Base-by-base conservation (phyloP, 345 rosid genomes). In the Sonneratia alba region DNA sequence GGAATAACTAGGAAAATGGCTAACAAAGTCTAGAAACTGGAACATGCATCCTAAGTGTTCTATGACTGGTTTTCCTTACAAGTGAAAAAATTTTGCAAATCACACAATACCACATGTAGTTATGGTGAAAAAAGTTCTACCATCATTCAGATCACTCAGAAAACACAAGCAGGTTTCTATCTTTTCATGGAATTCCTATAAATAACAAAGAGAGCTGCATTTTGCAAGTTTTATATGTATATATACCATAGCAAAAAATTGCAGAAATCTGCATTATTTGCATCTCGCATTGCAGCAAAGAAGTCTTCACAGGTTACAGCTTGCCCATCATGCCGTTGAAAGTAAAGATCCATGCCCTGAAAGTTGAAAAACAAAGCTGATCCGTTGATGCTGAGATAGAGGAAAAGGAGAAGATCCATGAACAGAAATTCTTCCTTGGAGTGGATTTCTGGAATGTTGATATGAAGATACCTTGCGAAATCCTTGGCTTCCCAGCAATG, bases 261-360 rank as follows among this genome's bases (percentile, higher is more conserved):
- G 22, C 94, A 89, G 77, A 92, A 92, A 83, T 96, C 93, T 21
- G 93, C 93, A 83, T 73, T 85, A 84, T 96, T 96, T 74, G 99
- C 96, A 83, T 96, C 99, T 77, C 90, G 83, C 99, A 96, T 91
- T 32, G 99, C 97, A 76, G 96, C 93, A 73, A 77, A 96, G 78
- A 92, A 96, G 79, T 96, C 95, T 84, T 96, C 99, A 69, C 99
- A 96, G 47, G 99, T 91, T 74, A 96, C 99, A 34, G 99, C 99
- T 83, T 92, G 98, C 55, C 91, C 94, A 65, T 96, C 99, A 73
- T 96, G 97, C 70, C 99, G 89, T 80, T 89, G 55, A 74, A 96
- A 92, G 68, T 96, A 92, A 75, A 96, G 98, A 88, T 92, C 95
- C 87, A 92, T 96, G 56, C 99, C 97, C 99, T 96, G 81, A 78